Conservation (phyloP, 306 rosid species). For the Cucumis melo region DNA sequence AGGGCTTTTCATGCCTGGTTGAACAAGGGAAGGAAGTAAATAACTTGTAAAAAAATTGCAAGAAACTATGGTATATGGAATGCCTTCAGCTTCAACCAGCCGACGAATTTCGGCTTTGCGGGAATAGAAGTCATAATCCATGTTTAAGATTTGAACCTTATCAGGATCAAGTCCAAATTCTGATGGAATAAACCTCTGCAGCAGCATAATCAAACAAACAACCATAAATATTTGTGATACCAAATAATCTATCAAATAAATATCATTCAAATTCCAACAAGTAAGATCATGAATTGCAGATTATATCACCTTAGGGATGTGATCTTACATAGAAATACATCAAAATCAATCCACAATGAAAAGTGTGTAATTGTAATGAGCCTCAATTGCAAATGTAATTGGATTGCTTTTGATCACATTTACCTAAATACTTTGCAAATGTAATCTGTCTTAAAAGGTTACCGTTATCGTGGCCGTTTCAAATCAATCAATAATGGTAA, state of each 20-base stretch:
- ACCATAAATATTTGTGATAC: neutral
- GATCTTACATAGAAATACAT: neutral
- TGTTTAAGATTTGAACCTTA: slow-evolving; percentile 28
- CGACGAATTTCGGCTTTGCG: slow-evolving; percentile 53
- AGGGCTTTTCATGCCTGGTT: slow-evolving; percentile 51
- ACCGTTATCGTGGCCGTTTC: too few species aligned
- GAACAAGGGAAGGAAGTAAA: slow-evolving; percentile 62
- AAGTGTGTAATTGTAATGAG: too few species aligned
- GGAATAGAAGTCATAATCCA: slow-evolving; percentile 42
- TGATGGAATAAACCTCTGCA: slow-evolving; percentile 64
- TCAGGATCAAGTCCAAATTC: slow-evolving; percentile 77
- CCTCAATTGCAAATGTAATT: too few species aligned
- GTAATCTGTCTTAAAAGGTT: too few species aligned
- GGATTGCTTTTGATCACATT: too few species aligned
- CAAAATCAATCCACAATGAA: too few species aligned
- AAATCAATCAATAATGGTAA: too few species aligned
- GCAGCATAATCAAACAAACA: neutral
- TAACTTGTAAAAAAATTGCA: slow-evolving; percentile 52
- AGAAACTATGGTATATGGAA: slow-evolving; percentile 49
- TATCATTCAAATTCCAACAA: neutral
- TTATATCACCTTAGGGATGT: neutral
- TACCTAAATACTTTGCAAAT: too few species aligned
- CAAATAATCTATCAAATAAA: neutral
- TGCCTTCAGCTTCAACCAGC: slow-evolving; percentile 46
- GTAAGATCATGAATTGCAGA: neutral